Evolutionary conservation across 805 yeast species (phyloP).

Genomic region (Debaryomyces castellii): DNA sequence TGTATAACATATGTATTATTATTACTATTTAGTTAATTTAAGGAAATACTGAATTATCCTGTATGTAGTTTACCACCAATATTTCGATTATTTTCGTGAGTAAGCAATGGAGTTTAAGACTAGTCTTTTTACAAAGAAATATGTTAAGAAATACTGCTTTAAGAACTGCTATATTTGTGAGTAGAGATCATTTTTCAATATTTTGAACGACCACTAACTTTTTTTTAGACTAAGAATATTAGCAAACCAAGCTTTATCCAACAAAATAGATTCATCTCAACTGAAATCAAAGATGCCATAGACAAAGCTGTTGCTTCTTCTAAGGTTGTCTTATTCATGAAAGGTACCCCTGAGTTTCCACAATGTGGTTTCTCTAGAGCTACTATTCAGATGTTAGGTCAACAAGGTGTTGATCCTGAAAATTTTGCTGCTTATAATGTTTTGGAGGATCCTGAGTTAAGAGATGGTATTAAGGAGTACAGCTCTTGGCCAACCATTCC

Average conservation of each 20-base stretch:
- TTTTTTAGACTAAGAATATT: neutral
- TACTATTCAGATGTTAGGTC: conserved; percentile 88
- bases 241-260: conserved; percentile 1
- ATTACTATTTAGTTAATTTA: too few species aligned
- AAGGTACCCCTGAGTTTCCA: conserved; percentile 97
- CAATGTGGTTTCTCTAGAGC: conserved; percentile 98
- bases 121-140: conserved; percentile 1
- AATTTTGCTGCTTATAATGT: conserved; percentile 98
- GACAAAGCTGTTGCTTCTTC: conserved; percentile 84
- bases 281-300: conserved; percentile 81
- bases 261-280: conserved; percentile 54
- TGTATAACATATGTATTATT: too few species aligned
- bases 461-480: conserved; percentile 94
- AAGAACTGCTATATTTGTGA: conserved; percentile 12
- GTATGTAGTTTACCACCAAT: conserved; percentile 3
- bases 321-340: conserved; percentile 96
- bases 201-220: neutral
- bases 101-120: neutral
- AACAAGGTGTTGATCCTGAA: conserved; percentile 94
- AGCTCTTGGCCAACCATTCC: conserved; percentile 99
- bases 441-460: conserved; percentile 87
- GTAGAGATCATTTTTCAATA: conserved; percentile 4
- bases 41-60: neutral
- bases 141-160: conserved; percentile 17
- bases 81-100: neutral